Evolutionary conservation across 441 rosid genomes (phyloP).

Genomic region (Raphanus hybrid): DNA sequence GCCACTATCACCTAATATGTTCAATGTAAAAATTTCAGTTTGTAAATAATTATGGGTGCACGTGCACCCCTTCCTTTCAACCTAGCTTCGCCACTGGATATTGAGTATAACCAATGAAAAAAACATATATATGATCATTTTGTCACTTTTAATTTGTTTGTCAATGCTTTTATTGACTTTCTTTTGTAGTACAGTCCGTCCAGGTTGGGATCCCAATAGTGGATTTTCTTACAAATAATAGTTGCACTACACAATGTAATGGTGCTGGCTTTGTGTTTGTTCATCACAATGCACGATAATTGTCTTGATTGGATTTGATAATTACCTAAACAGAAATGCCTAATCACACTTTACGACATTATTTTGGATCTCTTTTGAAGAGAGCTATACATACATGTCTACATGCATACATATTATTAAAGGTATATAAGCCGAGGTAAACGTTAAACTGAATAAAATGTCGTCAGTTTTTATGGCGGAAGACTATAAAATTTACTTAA

Average conservation of each 20-base stretch:
- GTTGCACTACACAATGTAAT: neutral
- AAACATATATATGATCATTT: neutral
- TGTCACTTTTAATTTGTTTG: neutral
- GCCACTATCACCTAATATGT: too few species aligned
- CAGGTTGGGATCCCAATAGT: slow-evolving; percentile 21
- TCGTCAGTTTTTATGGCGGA: neutral
- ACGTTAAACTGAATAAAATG: neutral
- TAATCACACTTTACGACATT: neutral
- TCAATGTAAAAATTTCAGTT: too few species aligned
- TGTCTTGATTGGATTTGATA: slow-evolving; percentile 1
- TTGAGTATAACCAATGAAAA: neutral
- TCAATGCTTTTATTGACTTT: neutral
- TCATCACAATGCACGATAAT: slow-evolving; percentile 22
- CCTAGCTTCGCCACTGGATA: too few species aligned
- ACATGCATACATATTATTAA: neutral
- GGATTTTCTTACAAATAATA: neutral
- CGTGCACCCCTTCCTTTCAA: too few species aligned
- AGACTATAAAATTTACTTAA: neutral
- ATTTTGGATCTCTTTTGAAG: slow-evolving; percentile 10
- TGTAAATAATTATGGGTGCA: too few species aligned
- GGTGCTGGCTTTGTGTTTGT: slow-evolving; percentile 12
- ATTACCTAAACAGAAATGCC: slow-evolving; percentile 27
- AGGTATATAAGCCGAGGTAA: neutral
- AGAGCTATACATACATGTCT: neutral
- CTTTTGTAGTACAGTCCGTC: neutral